Evolutionary conservation across 805 yeast genomes (phyloP).

Genomic region (Pichia heedii): DNA sequence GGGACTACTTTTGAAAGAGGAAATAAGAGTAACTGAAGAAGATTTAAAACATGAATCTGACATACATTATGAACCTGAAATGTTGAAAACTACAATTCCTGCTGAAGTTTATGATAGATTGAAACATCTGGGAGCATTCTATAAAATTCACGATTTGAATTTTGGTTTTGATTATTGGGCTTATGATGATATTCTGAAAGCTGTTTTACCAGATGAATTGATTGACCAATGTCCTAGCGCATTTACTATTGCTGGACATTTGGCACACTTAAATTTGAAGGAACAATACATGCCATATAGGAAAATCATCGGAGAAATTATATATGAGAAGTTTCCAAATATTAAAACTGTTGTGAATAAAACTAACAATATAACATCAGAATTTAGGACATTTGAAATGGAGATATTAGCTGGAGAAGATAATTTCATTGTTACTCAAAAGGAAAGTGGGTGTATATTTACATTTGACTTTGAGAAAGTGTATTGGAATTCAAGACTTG

Average conservation of each 20-base stretch:
- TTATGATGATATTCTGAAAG: conserved; percentile 72
- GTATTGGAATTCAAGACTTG: conserved; percentile 94
- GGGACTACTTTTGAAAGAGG: conserved; percentile 55
- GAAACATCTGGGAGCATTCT: conserved; percentile 34
- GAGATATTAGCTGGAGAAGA: conserved; percentile 82
- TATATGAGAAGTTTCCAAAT: conserved; percentile 77
- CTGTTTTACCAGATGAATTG: conserved; percentile 66
- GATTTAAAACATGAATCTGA: conserved; percentile 4
- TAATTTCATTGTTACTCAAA: conserved; percentile 72
- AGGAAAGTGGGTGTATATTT: conserved; percentile 79
- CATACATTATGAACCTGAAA: conserved; percentile 6
- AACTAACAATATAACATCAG: conserved; percentile 75
- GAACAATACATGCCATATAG: conserved; percentile 81
- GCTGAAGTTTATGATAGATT: conserved; percentile 28
- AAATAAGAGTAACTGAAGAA: conserved; percentile 34
- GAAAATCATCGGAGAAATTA: conserved; percentile 75
- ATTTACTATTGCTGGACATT: conserved; percentile 88
- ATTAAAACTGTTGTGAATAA: conserved; percentile 89
- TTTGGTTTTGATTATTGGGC: conserved; percentile 79
- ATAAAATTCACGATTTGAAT: conserved; percentile 44
- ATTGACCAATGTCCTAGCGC: conserved; percentile 78
- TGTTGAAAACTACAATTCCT: conserved; percentile 31
- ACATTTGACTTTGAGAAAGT: conserved; percentile 86
- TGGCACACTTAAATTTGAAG: conserved; percentile 84
- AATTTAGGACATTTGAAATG: conserved; percentile 89